Percentiles rank a stretch among this genome's conserved stretches.
Conservation (phyloP, 208 protist genomes). For the Trypanosoma cruzi region DNA sequence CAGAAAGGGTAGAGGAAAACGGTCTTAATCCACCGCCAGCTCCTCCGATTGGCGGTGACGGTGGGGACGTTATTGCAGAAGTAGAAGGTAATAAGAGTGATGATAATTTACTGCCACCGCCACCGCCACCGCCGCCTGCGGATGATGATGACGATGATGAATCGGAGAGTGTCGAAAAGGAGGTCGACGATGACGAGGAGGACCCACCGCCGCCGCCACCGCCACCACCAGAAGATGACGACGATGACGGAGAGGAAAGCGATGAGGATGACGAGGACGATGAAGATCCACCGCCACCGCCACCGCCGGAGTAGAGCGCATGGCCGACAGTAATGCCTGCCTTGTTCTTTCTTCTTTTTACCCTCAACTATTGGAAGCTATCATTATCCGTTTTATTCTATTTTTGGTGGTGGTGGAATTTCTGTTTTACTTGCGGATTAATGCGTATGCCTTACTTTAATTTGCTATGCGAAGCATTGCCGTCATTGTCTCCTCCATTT, state of each 20-base stretch:
- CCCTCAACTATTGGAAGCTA: no score
- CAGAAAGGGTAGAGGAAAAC: neutral
- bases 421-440: neutral
- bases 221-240: neutral
- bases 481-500: no score
- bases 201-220: neutral
- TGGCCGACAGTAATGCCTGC: neutral
- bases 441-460: neutral
- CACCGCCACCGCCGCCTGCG: conserved; percentile 4
- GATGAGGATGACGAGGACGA: neutral
- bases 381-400: neutral
- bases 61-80: no score
- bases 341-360: neutral
- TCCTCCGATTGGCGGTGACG: neutral
- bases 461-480: neutral
- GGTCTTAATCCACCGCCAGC: neutral
- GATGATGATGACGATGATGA: conserved; percentile 3
- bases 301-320: neutral
- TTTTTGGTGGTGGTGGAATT: neutral
- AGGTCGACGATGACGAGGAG: conserved; percentile 7
- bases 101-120: neutral
- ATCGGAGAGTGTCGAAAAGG: neutral
- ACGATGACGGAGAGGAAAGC: no score
- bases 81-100: conserved; percentile 1
- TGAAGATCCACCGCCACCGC: neutral